Base-by-base conservation (phyloP, 1,284 basidiomycete species). In the Cutaneotrichosporon cavernicola region DNA sequence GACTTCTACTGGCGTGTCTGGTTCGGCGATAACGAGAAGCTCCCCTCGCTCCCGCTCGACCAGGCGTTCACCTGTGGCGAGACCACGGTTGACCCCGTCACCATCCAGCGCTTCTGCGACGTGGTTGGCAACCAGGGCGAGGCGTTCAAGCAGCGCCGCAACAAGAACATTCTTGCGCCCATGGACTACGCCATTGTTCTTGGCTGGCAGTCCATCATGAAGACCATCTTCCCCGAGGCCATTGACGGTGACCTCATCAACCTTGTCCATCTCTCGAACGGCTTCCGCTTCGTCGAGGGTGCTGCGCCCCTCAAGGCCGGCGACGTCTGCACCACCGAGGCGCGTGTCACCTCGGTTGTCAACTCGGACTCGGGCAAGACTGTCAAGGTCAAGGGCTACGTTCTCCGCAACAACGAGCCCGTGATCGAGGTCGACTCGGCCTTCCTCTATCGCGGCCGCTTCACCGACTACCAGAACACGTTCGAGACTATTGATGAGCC, bases 121-220 rank as follows among this genome's bases (percentile, higher is more conserved):
- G 90, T 99, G 57, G 88, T 98, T 63, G 95, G 93, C 51, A 98
- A 97, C 80, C 89, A 94, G 74, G 89, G 88, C 56, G 94, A 95
- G 79, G 85, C 86, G 8, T 99, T 96, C 86, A 92, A 94, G 85
- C 43, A 50, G 16, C 87, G 83, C 6, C 85, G 91, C 60, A 87
- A 84, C 62, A 85, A 87, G 55, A 84, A 82, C 36, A 86, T 92
- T 40, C 87, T 89, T 73, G 92, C 92, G 0, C 96, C 96, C 0
- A 97, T 99, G 92, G 97, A 99, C 83, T 98, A 97, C 76, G 93
- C 94, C 62, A 99, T 99, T 76, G 95, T 98, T 65, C 90, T 94
- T 56, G 94, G 95, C 52, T 98, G 96, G 95, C 88, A 93, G 88
- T 90, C 93, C 10, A 97, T 97, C 80, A 97, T 97, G 89, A 92